phyloP scores from a whole-genome alignment of 352 stramenopile genomes.

The Blastocystis sp. region DNA sequence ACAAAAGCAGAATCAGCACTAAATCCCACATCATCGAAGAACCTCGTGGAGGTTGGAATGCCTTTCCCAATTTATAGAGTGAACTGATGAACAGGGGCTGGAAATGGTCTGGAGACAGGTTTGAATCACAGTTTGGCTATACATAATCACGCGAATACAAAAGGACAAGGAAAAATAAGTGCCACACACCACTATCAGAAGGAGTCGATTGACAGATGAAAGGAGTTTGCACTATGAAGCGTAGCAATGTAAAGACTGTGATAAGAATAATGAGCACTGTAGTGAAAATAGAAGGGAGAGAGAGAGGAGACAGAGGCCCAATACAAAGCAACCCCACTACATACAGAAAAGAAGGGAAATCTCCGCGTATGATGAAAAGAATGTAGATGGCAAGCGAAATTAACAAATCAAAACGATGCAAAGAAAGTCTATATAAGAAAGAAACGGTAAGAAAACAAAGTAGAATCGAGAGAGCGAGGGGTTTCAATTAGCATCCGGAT shows the following conservation, averaged over 20 bases:
- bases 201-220: constrained; percentile 27
- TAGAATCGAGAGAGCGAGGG: neutral
- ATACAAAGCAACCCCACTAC: neutral
- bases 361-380: neutral
- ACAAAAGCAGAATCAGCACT: neutral
- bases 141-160: neutral
- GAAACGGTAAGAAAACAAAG: neutral
- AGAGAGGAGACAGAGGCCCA: neutral
- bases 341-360: neutral
- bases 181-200: neutral
- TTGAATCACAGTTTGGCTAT: neutral
- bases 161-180: neutral
- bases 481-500: neutral
- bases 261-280: neutral
- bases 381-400: neutral
- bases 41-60: neutral
- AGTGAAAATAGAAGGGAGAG: neutral
- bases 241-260: neutral
- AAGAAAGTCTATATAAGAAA: neutral
- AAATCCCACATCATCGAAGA: constrained; percentile 5
- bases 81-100: constrained; percentile 19
- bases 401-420: neutral
- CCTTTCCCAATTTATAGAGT: neutral
- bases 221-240: constrained; percentile 21
- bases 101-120: neutral